phyloP scores from a whole-genome alignment of 2,329 filamentous ascomycete species.

The Paecilomyces sp. region DNA sequence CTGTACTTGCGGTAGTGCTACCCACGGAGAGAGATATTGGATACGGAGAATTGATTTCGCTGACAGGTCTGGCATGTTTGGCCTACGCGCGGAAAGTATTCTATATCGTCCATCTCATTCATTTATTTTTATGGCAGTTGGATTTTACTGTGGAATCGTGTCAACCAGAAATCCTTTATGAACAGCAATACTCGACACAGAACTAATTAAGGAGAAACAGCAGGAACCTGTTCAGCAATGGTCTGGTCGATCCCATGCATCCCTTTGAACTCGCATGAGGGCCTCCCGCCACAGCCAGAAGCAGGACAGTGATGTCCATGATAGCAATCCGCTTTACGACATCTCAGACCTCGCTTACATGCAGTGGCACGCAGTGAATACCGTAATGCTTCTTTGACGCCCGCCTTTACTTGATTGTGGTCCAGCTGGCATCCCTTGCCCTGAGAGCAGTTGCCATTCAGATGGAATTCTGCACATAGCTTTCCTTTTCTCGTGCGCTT shows the following conservation, averaged over 20 bases:
- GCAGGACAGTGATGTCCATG: conserved; percentile 28
- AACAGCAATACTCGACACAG: neutral
- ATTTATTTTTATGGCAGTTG: too few species aligned
- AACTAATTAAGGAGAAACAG: neutral
- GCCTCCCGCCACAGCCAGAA: neutral
- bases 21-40: too few species aligned
- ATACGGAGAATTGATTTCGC: too few species aligned
- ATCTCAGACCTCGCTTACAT: conserved; percentile 18
- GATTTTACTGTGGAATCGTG: neutral
- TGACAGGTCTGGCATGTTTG: too few species aligned
- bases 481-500: conserved; percentile 22
- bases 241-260: neutral
- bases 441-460: conserved; percentile 24
- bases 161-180: neutral
- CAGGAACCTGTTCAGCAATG: neutral
- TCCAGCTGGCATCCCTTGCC: conserved; percentile 26
- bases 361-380: conserved; percentile 19
- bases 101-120: too few species aligned
- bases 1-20: too few species aligned
- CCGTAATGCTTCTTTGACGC: conserved; percentile 29
- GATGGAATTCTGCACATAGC: conserved; percentile 38
- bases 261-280: neutral
- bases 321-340: conserved; percentile 28
- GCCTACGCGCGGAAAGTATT: too few species aligned
- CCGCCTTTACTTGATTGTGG: conserved; percentile 29